phyloP scores from a whole-genome alignment of 2,329 filamentous ascomycete species.

The Exophiala bonariae region DNA sequence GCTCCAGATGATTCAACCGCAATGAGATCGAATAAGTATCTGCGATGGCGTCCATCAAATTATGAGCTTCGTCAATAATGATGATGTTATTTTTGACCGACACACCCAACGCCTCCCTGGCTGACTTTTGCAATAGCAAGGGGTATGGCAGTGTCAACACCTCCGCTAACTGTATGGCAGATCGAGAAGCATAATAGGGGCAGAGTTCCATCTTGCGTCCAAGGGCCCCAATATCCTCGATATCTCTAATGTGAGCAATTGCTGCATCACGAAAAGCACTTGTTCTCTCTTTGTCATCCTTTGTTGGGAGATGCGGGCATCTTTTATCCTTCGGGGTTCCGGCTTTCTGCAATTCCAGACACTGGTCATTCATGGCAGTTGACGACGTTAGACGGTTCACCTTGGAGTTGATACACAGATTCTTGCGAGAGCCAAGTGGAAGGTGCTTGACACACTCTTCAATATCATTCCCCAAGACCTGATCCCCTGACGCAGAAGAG shows the following conservation, averaged over 20 bases:
- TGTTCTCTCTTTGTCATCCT: constrained; percentile 69
- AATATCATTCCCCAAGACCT: constrained; percentile 19
- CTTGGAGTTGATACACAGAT: constrained; percentile 83
- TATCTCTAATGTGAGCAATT: constrained; percentile 83
- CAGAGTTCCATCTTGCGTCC: constrained; percentile 81
- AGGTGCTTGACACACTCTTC: constrained; percentile 67
- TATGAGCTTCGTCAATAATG: constrained; percentile 97
- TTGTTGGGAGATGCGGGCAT: constrained; percentile 76
- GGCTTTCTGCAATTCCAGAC: constrained; percentile 83
- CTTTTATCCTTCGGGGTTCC: constrained; percentile 61
- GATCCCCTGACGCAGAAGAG: constrained; percentile 57
- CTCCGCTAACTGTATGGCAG: constrained; percentile 78
- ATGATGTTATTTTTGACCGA: constrained; percentile 85
- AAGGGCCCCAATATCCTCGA: constrained; percentile 80
- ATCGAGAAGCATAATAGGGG: constrained; percentile 92
- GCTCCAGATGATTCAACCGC: constrained; percentile 68
- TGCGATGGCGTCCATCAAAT: constrained; percentile 91
- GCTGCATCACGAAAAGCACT: constrained; percentile 83
- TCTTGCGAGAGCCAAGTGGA: constrained; percentile 81
- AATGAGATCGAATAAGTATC: constrained; percentile 82
- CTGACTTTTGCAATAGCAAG: constrained; percentile 79
- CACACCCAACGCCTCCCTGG: constrained; percentile 82
- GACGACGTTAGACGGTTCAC: constrained; percentile 69
- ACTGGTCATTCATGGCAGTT: constrained; percentile 89
- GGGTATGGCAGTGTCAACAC: constrained; percentile 92